Conservation (phyloP, 2,329 filamentous ascomycete genomes). For the Aulographum hederae region DNA sequence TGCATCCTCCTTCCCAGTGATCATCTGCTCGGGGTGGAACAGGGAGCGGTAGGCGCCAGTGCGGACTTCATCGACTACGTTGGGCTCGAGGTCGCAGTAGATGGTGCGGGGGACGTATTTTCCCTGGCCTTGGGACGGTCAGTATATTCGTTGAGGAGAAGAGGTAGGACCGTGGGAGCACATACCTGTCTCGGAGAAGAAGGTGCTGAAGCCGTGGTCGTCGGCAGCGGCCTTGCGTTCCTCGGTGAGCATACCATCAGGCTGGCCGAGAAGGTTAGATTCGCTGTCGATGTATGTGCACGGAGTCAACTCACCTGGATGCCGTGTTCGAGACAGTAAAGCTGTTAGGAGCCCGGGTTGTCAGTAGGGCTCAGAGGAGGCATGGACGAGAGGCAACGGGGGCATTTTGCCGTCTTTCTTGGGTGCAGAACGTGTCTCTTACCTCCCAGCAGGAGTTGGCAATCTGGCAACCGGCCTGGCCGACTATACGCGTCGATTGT, state of each 20-base stretch:
- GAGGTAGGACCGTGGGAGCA: too few species aligned
- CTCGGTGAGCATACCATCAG: conserved; percentile 95
- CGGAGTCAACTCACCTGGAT: conserved; percentile 80
- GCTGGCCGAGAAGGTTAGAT: conserved; percentile 41
- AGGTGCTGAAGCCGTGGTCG: conserved; percentile 98
- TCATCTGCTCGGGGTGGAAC: conserved; percentile 99
- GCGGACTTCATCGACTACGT: conserved; percentile 97
- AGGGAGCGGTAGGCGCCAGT: conserved; percentile 90
- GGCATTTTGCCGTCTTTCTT: neutral
- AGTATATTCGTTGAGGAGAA: conserved; percentile 1
- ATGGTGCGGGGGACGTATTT: conserved; percentile 98
- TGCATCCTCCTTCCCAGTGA: conserved; percentile 98
- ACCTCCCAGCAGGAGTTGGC: conserved; percentile 99
- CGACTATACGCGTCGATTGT: conserved; percentile 53
- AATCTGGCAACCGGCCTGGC: conserved; percentile 99
- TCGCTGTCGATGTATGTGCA: conserved; percentile 8
- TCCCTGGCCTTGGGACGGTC: conserved; percentile 54
- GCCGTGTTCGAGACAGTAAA: conserved; percentile 99
- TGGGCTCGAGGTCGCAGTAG: conserved; percentile 99
- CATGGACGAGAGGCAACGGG: too few species aligned
- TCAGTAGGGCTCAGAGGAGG: neutral
- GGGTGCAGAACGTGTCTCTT: conserved; percentile 27
- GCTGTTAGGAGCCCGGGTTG: conserved; percentile 37
- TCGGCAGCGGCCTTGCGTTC: conserved; percentile 87
- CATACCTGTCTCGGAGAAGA: conserved; percentile 98